Percentiles rank a stretch among this genome's conserved stretches.
Evolutionary conservation across 768 basidiomycete species (phyloP).

Genomic region (Phaeolepiota aurea): DNA sequence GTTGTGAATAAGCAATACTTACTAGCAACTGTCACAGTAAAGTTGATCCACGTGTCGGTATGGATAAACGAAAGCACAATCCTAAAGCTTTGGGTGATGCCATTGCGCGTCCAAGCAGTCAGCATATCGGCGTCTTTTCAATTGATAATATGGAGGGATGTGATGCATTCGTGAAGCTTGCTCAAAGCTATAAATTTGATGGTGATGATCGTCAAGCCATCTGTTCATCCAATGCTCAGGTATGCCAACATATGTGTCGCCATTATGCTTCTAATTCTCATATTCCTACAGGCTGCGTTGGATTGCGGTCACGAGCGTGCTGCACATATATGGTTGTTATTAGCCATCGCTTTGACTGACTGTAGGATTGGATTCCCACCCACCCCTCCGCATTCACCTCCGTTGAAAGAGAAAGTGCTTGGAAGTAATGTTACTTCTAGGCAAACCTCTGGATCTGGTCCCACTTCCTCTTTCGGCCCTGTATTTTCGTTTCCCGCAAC

Average conservation of each 20-base stretch:
- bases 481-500: not conserved
- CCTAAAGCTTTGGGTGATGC: conserved; percentile 56
- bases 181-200: conserved; percentile 51
- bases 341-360: conserved; percentile 48
- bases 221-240: conserved; percentile 56
- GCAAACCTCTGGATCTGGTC: not conserved
- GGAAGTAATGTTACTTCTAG: not conserved
- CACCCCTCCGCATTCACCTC: not conserved
- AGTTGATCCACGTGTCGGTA: conserved; percentile 23
- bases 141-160: conserved; percentile 25
- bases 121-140: conserved; percentile 49
- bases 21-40: conserved; percentile 18
- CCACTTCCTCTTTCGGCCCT: not conserved
- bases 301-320: conserved; percentile 44
- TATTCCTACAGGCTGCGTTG: conserved; percentile 41
- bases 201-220: conserved; percentile 34
- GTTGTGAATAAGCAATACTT: conserved; percentile 1
- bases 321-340: conserved; percentile 61
- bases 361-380: conserved; percentile 25
- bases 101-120: conserved; percentile 37
- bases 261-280: not conserved
- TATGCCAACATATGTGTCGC: conserved; percentile 8
- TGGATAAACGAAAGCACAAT: conserved; percentile 24
- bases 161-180: conserved; percentile 50
- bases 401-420: not conserved